These are phyloP conservation scores for Flaveria ramosissima DNA, from an alignment of 129 eudicot genomes.

Conservation along the genomic window DNA sequence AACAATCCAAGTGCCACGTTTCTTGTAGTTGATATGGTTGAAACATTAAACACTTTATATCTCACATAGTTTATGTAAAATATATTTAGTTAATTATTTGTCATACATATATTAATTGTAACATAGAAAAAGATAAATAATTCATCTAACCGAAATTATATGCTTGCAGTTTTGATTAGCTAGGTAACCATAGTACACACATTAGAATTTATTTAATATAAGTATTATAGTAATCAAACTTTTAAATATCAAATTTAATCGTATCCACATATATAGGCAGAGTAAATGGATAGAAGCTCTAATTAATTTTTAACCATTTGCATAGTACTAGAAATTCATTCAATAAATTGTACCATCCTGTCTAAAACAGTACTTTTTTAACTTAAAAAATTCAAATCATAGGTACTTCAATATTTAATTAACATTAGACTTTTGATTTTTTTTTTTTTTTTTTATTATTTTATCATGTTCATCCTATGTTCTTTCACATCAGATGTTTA, in stretches of 20 bases:
- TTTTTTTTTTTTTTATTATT: conserved; percentile 18
- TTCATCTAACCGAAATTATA: background rate
- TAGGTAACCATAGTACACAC: background rate
- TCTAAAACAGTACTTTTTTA: conserved; percentile 27
- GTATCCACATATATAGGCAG: too few species aligned
- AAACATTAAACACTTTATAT: background rate
- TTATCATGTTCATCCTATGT: background rate
- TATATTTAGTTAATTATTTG: background rate
- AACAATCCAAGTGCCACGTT: too few species aligned
- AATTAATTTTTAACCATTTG: conserved; percentile 5
- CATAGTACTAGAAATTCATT: conserved; percentile 40
- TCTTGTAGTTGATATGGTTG: background rate
- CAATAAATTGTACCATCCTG: conserved; percentile 36
- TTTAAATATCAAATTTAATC: background rate
- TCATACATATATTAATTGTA: background rate
- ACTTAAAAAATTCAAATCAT: conserved; percentile 22
- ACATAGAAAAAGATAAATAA: background rate
- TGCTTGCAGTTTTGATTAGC: background rate
- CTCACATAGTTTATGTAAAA: background rate
- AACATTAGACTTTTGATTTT: conserved; percentile 35
- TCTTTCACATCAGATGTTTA: background rate
- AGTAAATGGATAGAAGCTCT: too few species aligned
- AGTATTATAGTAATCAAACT: background rate
- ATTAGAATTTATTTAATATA: background rate
- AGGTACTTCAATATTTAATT: conserved; percentile 35